A percentile compares a stretch with the other conserved stretches of the same genome.
Evolutionary conservation across 371 early-diverging fungal species (phyloP).

Genomic region (Massospora cicadina): DNA sequence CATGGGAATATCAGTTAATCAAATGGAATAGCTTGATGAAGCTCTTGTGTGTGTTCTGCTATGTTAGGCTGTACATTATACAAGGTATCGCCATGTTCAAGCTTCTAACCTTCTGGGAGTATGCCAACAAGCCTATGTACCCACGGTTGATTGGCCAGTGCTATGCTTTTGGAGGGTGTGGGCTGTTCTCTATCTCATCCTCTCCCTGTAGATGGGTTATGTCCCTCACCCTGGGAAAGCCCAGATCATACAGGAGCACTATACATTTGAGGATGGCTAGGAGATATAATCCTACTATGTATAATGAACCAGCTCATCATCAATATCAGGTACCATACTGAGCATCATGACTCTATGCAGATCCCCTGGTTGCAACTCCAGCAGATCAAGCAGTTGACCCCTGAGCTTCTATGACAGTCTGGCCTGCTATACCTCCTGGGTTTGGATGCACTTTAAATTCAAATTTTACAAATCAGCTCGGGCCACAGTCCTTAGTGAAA

Average conservation of each 20-base stretch:
- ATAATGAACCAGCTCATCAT: conserved; percentile 60
- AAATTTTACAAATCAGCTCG: conserved; percentile 11
- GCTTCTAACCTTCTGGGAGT: conserved; percentile 58
- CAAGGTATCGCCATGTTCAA: conserved; percentile 69
- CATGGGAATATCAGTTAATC: conserved; percentile 68
- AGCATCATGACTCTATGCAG: conserved; percentile 84
- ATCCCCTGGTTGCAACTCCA: conserved; percentile 84
- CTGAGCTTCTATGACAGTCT: conserved; percentile 81
- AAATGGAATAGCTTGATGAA: conserved; percentile 52
- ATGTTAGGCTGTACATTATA: conserved; percentile 78
- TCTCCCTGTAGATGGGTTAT: conserved; percentile 75
- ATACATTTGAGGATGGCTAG: conserved; percentile 84
- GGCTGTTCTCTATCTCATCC: conserved; percentile 52
- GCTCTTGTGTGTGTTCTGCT: conserved; percentile 65
- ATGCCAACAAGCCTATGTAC: conserved; percentile 54
- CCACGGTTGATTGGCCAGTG: conserved; percentile 38
- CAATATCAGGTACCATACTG: conserved; percentile 91
- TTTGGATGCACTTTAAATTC: conserved; percentile 8
- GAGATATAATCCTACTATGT: conserved; percentile 98
- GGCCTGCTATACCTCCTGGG: conserved; percentile 78
- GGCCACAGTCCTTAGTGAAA: not conserved
- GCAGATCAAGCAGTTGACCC: conserved; percentile 51
- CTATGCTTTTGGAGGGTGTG: conserved; percentile 38
- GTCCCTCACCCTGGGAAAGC: conserved; percentile 90
- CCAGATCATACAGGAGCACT: conserved; percentile 96